Conservation (phyloP, 2,329 filamentous ascomycete species). For the Colletotrichum tropicicola region DNA sequence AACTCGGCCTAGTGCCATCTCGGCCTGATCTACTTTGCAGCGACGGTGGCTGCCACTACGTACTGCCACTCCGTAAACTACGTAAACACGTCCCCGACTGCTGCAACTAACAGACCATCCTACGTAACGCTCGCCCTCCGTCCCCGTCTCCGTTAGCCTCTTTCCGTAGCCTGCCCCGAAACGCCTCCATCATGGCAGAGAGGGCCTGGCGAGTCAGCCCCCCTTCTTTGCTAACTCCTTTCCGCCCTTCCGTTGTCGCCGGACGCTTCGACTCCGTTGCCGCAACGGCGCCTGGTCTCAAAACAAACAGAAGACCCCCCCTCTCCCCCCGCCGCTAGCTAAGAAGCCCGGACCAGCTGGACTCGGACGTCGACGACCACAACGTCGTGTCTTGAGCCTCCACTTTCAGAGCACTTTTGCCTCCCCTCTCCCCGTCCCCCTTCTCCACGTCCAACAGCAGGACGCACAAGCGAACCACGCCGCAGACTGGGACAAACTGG, state of each 20-base stretch:
- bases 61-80: not conserved
- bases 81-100: not conserved
- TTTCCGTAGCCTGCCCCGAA: slow-evolving; percentile 16
- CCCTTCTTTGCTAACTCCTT: not conserved
- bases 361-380: slow-evolving; percentile 3
- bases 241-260: slow-evolving; percentile 8
- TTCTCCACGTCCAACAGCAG: not conserved
- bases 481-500: not conserved
- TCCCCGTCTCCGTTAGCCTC: slow-evolving; percentile 10
- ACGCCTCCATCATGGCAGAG: slow-evolving; percentile 12
- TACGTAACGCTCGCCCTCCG: slow-evolving; percentile 5
- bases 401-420: not conserved
- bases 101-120: not conserved
- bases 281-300: slow-evolving; percentile 21
- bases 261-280: slow-evolving; percentile 9
- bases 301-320: slow-evolving; percentile 1
- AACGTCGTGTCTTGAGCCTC: slow-evolving; percentile 18
- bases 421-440: not conserved
- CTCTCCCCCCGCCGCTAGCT: slow-evolving; percentile 15
- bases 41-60: no score
- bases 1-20: slow-evolving; percentile 10
- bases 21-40: not conserved
- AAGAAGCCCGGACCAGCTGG: not conserved
- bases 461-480: not conserved
- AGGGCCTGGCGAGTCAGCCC: slow-evolving; percentile 9